Base-by-base conservation (phyloP, 768 basidiomycete species). In the Pleurotus ostreatus region DNA sequence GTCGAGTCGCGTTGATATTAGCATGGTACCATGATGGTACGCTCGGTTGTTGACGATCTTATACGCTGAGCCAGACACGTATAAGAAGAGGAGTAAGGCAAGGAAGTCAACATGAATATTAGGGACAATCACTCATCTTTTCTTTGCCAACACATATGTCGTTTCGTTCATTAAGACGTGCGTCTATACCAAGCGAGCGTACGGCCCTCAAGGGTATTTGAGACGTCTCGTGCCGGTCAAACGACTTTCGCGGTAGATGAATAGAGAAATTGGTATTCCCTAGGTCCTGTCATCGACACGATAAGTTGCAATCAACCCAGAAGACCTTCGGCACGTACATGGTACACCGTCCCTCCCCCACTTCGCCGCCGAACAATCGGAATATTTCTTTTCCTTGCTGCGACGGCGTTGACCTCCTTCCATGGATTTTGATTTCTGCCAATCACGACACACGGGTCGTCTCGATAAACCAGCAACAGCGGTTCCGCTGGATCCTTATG, bases 1-100 rank as follows among this genome's bases (percentile, higher is more conserved):
- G 34, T 80, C 75, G 25, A 98, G 78, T 46, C 78, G 72, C 2
- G 94, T 93, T 6, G 91, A 87, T 18, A 98, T 89, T 23, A 99
- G 82, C 97, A 99, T 99, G 13, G 97, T 99, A 0, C 97, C 97
- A 63, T 99, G 97, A 63, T 98, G 96, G 71, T 98, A 98, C 5
- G 94, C 94, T 25, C 97, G 79, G 52, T 84, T 83, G 62, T 85
- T 89, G 44, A 89, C 87, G 55, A 99, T 91, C 72, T 97, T 98
- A 74, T 97, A 99, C 9, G 97, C 97, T 7, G 94, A 98, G 41
- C 97, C 97, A 46, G 96, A 98, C 59, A 98, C 88, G 93, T 98
- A 67, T 60, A 16, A 23, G 20, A 13, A 48, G 55, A 55, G 52
- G 46, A 22, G 25, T 57, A 56, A 12, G 63, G 44, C 40, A 48